Conservation (phyloP, 2,329 filamentous ascomycete species). For the Ophiostoma himal-ulmi region DNA sequence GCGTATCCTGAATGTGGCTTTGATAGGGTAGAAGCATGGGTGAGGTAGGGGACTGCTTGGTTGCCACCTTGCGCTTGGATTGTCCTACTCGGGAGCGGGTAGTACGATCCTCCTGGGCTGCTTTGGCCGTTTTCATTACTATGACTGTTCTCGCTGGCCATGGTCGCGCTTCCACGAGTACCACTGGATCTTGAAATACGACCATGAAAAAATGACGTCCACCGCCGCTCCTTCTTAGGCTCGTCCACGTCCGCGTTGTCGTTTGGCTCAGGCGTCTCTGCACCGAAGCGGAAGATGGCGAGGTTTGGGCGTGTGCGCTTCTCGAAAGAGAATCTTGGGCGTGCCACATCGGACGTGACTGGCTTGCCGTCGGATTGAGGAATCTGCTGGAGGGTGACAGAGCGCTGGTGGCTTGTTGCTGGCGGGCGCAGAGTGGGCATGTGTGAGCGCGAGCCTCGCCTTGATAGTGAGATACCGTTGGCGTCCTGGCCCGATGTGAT, state of each 20-base stretch:
- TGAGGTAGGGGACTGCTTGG: slow-evolving; percentile 35
- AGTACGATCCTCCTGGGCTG: slow-evolving; percentile 29
- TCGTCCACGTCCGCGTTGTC: slow-evolving; percentile 14
- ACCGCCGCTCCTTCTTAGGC: slow-evolving; percentile 29
- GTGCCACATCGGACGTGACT: slow-evolving; percentile 24
- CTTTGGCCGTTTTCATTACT: slow-evolving; percentile 17
- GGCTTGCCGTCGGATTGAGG: slow-evolving; percentile 25
- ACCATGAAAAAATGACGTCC: slow-evolving; percentile 55
- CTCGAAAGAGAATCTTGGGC: slow-evolving; percentile 34
- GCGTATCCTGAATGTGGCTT: slow-evolving; percentile 18
- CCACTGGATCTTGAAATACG: slow-evolving; percentile 32
- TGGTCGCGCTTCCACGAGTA: slow-evolving; percentile 29
- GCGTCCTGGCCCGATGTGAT: slow-evolving; percentile 50
- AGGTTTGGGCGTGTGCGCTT: slow-evolving; percentile 31
- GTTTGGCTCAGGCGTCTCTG: slow-evolving; percentile 23
- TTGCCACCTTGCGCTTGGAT: slow-evolving; percentile 29
- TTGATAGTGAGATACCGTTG: slow-evolving; percentile 26
- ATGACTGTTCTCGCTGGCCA: slow-evolving; percentile 31
- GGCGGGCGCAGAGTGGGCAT: slow-evolving; percentile 63
- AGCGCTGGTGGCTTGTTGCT: slow-evolving; percentile 73
- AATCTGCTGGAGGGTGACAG: slow-evolving; percentile 59
- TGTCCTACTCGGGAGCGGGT: slow-evolving; percentile 30
- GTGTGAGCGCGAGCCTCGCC: slow-evolving; percentile 53
- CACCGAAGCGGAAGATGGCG: slow-evolving; percentile 24
- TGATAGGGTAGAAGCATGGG: slow-evolving; percentile 32